A percentile compares a stretch with the other conserved stretches of the same genome.
Evolutionary conservation across 1,284 basidiomycete species (phyloP).

Genomic region (Naganishia liquefaciens): DNA sequence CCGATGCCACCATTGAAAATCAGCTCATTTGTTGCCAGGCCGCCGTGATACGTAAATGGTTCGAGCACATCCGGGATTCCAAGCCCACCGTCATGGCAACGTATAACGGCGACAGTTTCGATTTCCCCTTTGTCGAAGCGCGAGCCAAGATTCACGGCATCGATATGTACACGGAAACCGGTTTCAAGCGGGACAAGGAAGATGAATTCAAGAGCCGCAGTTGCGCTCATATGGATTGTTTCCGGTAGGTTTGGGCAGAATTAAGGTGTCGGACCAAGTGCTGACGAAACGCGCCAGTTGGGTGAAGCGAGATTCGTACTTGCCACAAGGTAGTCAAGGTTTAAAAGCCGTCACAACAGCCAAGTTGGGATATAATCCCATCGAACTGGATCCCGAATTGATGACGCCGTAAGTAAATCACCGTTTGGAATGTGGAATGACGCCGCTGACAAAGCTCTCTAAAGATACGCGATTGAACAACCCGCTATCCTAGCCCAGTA

Average conservation of each 20-base stretch:
- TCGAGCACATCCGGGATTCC: conserved; percentile 87
- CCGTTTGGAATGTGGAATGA: conserved; percentile 9
- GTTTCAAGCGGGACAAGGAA: conserved; percentile 87
- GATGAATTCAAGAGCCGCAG: conserved; percentile 92
- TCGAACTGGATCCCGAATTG: conserved; percentile 95
- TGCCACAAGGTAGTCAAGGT: conserved; percentile 97
- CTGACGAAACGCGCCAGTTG: conserved; percentile 57
- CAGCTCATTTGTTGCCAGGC: conserved; percentile 56
- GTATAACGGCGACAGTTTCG: conserved; percentile 99
- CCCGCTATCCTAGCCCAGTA: conserved; percentile 95
- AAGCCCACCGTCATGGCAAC: conserved; percentile 97
- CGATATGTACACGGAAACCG: conserved; percentile 94
- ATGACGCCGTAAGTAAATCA: conserved; percentile 85
- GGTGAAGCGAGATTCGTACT: conserved; percentile 99
- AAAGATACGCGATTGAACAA: conserved; percentile 91
- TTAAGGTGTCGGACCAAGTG: background rate
- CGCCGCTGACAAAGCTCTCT: background rate
- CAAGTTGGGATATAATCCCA: conserved; percentile 95
- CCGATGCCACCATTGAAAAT: background rate
- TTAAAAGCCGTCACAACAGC: conserved; percentile 96
- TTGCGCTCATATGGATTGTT: conserved; percentile 99
- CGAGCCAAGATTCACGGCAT: conserved; percentile 85
- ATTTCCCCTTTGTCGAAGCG: conserved; percentile 96
- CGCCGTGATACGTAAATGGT: conserved; percentile 80
- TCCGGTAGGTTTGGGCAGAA: conserved; percentile 60